These are phyloP conservation scores for Brassica carinata DNA, from an alignment of 345 rosid genomes.

Conservation along the genomic window DNA sequence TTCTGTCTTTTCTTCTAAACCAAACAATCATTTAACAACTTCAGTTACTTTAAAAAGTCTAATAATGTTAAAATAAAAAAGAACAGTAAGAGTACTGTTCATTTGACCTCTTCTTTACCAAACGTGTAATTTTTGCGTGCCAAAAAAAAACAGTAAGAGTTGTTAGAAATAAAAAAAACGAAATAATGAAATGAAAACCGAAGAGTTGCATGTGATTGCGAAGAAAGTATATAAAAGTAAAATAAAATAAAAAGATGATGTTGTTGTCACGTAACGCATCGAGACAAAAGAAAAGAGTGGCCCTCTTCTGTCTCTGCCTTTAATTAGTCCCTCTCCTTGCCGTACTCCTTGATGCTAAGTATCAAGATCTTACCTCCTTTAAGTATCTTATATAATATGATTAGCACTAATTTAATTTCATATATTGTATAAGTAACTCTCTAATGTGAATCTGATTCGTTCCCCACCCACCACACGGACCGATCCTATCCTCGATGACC, in stretches of 20 bases:
- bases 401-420: slow-evolving; percentile 1
- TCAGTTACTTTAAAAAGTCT: not conserved
- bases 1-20: not conserved
- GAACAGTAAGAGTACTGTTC: no score
- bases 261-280: slow-evolving; percentile 45
- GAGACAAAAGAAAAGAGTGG: slow-evolving; percentile 28
- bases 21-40: slow-evolving; percentile 13
- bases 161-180: slow-evolving; percentile 13
- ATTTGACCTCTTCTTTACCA: no score
- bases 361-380: slow-evolving; percentile 34
- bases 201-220: slow-evolving; percentile 30
- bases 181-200: slow-evolving; percentile 19
- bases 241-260: slow-evolving; percentile 25
- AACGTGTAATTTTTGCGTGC: no score
- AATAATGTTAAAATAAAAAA: not conserved
- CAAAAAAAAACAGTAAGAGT: not conserved
- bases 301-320: slow-evolving; percentile 15
- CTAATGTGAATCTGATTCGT: slow-evolving; percentile 24
- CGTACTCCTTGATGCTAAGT: slow-evolving; percentile 37
- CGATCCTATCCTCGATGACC: slow-evolving; percentile 13
- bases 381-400: slow-evolving; percentile 5
- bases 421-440: not conserved
- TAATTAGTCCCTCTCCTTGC: slow-evolving; percentile 34
- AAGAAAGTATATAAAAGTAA: not conserved
- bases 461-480: slow-evolving; percentile 5